Percentiles rank a stretch among this genome's conserved stretches.
Conservation (phyloP, 2,329 filamentous ascomycete species). For the Fusarium incarnatum region DNA sequence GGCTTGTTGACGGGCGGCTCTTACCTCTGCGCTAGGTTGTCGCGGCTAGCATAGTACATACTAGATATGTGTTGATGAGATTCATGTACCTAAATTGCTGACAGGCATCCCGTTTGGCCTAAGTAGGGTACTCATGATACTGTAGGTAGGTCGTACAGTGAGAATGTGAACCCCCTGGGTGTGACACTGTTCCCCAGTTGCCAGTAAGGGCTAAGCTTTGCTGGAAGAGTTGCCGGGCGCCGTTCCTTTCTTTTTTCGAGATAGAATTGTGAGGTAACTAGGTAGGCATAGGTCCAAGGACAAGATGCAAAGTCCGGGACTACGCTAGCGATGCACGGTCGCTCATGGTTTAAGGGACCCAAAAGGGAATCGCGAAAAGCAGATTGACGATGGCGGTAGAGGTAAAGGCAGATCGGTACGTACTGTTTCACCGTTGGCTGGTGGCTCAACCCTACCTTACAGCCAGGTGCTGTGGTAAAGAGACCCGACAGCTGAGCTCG, state of each 20-base stretch:
- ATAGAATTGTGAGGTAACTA: conserved; percentile 12
- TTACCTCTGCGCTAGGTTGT: conserved; percentile 14
- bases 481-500: not conserved
- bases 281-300: conserved; percentile 13
- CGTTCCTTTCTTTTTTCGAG: conserved; percentile 36
- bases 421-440: conserved; percentile 12
- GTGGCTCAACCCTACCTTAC: conserved; percentile 20
- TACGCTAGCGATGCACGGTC: conserved; percentile 42
- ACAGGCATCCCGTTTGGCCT: conserved; percentile 18
- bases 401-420: not conserved
- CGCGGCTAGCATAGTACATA: conserved; percentile 17
- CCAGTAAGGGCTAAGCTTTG: conserved; percentile 41
- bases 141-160: not conserved
- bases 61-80: conserved; percentile 11
- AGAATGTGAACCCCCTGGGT: conserved; percentile 8
- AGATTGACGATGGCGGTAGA: conserved; percentile 23
- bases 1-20: conserved; percentile 20
- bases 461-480: conserved; percentile 4
- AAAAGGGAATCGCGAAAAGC: conserved; percentile 16
- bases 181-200: conserved; percentile 41
- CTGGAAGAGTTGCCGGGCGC: conserved; percentile 35
- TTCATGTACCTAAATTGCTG: conserved; percentile 17
- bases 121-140: not conserved
- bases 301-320: conserved; percentile 23
- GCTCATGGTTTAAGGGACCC: conserved; percentile 16